Evolutionary conservation across 371 early-diverging fungal genomes (phyloP), one percentile per base, ranked within the genome.

Genomic region (Mortierella sp.): DNA sequence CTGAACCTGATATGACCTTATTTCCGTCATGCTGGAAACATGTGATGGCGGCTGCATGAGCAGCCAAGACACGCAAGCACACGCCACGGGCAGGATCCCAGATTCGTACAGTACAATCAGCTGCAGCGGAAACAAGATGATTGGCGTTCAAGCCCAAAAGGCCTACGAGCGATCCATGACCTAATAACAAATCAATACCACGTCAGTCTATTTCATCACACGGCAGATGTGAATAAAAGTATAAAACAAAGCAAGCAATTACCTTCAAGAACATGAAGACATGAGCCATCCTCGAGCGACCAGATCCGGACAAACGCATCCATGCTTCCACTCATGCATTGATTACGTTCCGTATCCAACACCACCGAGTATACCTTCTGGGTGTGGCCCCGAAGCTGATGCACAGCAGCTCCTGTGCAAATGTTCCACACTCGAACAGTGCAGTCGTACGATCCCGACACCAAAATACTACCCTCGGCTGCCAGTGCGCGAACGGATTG

Each of bases 391-490:
- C 87, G 85, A 73, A 96, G 92, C 15, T 87, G 87, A 73, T 92
- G 92, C 4, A 92, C 58, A 52, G 90, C 72, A 9, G 87, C 82
- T 6, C 98, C 97, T 0, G 89, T 90, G 36, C 84, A 76, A 1
- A 95, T 77, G 72, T 98, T 90, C 99, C 99, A 99, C 4, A 99
- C 92, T 55, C 97, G 91, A 0, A 98, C 96, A 0, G 94, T 91
- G 63, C 89, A 88, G 84, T 99, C 99, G 78, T 99, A 99, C 41
- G 96, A 96, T 1, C 99, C 99, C 70, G 95, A 94, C 4, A 99
- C 95, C 11, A 99, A 84, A 5, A 89, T 89, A 65, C 94, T 94
- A 8, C 97, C 97, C 60, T 94, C 85, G 0, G 95, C 95, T 4
- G 98, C 97, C 55, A 99, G 83, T 13, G 99, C 96, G 33, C 99